Evolutionary conservation across 2,329 filamentous ascomycete species (phyloP).

Genomic region (Fusarium musae): DNA sequence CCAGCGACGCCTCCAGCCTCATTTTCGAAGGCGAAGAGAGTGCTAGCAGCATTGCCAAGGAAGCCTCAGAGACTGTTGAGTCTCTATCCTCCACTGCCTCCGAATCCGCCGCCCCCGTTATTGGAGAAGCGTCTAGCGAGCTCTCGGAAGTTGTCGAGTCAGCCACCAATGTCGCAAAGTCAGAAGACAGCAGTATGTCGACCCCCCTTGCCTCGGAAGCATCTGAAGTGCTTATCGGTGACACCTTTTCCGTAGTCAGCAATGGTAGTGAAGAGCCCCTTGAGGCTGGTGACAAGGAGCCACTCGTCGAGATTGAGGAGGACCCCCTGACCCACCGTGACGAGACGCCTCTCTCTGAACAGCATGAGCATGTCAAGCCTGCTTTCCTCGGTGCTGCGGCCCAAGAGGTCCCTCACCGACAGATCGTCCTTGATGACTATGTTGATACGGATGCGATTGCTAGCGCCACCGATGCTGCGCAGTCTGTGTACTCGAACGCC

Average conservation of each 20-base stretch:
- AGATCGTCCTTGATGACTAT: constrained; percentile 63
- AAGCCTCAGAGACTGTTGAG: constrained; percentile 30
- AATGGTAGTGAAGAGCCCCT: constrained; percentile 45
- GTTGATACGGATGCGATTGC: constrained; percentile 50
- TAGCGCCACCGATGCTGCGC: constrained; percentile 57
- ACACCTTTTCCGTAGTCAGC: constrained; percentile 39
- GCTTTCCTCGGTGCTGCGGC: constrained; percentile 63
- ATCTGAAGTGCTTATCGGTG: constrained; percentile 41
- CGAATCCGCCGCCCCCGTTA: constrained; percentile 34
- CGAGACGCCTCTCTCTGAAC: constrained; percentile 42
- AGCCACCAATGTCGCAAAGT: constrained; percentile 20
- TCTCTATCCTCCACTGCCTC: constrained; percentile 33
- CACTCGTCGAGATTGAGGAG: constrained; percentile 44
- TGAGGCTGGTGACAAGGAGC: constrained; percentile 41
- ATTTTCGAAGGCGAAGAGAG: constrained; percentile 24
- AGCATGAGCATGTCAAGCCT: constrained; percentile 54
- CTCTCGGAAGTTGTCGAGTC: constrained; percentile 38
- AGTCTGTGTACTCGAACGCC: constrained; percentile 72
- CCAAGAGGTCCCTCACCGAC: constrained; percentile 59
- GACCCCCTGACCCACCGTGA: constrained; percentile 37
- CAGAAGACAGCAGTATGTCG: constrained; percentile 38
- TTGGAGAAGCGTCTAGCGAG: constrained; percentile 35
- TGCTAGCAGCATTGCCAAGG: constrained; percentile 21
- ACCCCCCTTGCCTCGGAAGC: constrained; percentile 42
- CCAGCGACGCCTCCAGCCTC: constrained; percentile 32